phyloP scores from a whole-genome alignment of 768 basidiomycete genomes.

The Leucocoprinus birnbaumii region DNA sequence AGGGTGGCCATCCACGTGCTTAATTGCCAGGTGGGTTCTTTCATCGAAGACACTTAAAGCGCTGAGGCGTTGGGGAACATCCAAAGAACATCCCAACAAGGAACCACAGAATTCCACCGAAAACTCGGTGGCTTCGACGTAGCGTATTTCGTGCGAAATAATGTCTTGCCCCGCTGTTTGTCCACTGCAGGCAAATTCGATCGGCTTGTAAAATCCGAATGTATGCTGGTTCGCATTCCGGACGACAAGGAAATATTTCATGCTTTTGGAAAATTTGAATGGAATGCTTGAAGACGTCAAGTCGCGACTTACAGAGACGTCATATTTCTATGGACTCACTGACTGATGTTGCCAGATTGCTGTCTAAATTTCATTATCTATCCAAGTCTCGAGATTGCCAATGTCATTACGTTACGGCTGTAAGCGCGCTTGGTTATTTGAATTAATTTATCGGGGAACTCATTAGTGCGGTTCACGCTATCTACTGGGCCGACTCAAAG shows the following conservation, averaged over 20 bases:
- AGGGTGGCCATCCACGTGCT: too few relatives aligned
- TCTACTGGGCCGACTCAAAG: not conserved
- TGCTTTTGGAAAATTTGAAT: too few relatives aligned
- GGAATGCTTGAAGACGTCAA: too few relatives aligned
- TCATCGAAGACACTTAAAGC: too few relatives aligned
- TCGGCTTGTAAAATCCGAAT: not conserved
- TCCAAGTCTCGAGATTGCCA: too few relatives aligned
- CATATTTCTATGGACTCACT: too few relatives aligned
- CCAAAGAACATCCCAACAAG: not conserved
- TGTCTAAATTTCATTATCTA: too few relatives aligned
- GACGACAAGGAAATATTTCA: not conserved
- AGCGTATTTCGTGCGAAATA: not conserved
- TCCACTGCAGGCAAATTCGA: not conserved
- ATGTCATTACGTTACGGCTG: too few relatives aligned
- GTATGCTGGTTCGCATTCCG: not conserved
- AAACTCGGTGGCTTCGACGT: not conserved
- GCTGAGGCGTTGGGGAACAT: not conserved
- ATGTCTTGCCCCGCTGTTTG: not conserved
- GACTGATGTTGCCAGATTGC: too few relatives aligned
- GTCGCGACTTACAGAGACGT: not conserved
- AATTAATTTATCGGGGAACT: not conserved
- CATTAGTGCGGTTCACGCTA: not conserved
- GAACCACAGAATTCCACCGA: not conserved
- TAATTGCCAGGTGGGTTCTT: too few relatives aligned
- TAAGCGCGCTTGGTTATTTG: not conserved